phyloP scores from a whole-genome alignment of 78 protist genomes.

The Dictyostelium firmibasis region DNA sequence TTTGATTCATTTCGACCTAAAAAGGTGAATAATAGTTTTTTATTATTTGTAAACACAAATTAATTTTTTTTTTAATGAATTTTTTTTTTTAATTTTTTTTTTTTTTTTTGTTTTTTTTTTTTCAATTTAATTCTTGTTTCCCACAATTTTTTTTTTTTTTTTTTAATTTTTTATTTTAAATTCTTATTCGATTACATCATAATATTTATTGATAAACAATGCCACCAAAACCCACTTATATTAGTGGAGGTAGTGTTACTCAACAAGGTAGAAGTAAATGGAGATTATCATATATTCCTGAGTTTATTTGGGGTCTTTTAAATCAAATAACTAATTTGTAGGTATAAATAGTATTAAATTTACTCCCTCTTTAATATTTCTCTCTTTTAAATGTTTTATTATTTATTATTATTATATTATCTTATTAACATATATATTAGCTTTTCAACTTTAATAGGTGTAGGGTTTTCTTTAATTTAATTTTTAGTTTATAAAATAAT shows the following conservation, averaged over 20 bases:
- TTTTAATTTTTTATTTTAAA: neutral
- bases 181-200: neutral
- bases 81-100: neutral
- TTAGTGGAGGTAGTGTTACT: neutral
- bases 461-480: neutral
- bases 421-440: neutral
- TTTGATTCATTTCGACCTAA: neutral
- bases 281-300: constrained; percentile 22
- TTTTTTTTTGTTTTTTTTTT: neutral
- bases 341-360: neutral
- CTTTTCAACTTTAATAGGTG: neutral
- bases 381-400: neutral
- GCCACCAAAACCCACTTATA: neutral
- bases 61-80: neutral
- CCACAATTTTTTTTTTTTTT: neutral
- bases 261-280: neutral
- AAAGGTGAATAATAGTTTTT: no score
- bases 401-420: neutral
- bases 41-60: neutral
- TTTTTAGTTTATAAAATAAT: no score
- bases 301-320: neutral
- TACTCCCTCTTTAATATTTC: no score
- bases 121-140: neutral
- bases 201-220: neutral
- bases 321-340: constrained; percentile 1